These are phyloP conservation scores for Lipomyces orientalis DNA, from an alignment of 805 yeast species.

Conservation along the genomic window DNA sequence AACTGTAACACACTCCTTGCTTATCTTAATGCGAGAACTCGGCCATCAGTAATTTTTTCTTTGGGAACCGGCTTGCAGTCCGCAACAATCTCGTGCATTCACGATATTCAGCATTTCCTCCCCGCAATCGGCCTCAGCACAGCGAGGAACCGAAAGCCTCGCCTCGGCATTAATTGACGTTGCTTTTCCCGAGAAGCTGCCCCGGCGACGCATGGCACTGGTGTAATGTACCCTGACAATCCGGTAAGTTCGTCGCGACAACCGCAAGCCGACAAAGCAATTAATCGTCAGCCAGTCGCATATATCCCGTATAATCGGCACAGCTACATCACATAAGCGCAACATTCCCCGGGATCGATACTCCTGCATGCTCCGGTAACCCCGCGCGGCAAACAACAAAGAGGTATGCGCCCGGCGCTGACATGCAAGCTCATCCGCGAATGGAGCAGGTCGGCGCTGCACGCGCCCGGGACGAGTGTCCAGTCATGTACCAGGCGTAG, in stretches of 20 bases:
- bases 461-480: not conserved
- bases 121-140: too few relatives aligned
- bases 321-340: not conserved
- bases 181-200: too few relatives aligned
- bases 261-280: not conserved
- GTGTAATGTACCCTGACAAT: not conserved
- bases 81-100: too few relatives aligned
- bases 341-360: not conserved
- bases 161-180: too few relatives aligned
- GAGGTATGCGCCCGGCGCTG: conserved; percentile 25
- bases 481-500: not conserved
- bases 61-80: too few relatives aligned
- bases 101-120: too few relatives aligned
- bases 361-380: not conserved
- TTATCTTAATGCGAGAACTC: too few relatives aligned
- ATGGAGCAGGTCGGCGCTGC: conserved; percentile 17
- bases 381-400: not conserved
- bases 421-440: conserved; percentile 23
- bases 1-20: too few relatives aligned
- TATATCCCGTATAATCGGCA: not conserved
- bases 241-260: not conserved
- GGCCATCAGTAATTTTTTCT: too few relatives aligned
- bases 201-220: too few relatives aligned
- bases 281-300: not conserved
- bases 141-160: too few relatives aligned